Conservation (phyloP, 345 rosid genomes). For the Rhodomyrtus tomentosa region DNA sequence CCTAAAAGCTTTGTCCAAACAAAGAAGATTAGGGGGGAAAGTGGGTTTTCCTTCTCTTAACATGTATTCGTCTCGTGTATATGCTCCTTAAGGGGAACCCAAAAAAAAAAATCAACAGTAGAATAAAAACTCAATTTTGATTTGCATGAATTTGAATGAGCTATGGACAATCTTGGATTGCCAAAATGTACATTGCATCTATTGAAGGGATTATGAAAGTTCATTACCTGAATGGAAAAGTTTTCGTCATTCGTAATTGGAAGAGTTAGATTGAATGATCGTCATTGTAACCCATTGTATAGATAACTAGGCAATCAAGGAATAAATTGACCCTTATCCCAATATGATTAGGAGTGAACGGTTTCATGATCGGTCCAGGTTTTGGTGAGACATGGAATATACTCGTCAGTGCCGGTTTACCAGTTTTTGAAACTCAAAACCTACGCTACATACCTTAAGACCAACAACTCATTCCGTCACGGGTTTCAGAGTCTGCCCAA, state of each 20-base stretch:
- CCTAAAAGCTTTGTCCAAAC: background rate
- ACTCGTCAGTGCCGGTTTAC: too few species aligned
- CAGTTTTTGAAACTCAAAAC: too few species aligned
- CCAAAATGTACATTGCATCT: background rate
- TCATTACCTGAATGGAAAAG: background rate
- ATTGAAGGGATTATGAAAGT: background rate
- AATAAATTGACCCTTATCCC: background rate
- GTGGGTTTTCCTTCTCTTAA: background rate
- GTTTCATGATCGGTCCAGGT: too few species aligned
- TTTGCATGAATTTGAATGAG: background rate
- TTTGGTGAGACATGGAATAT: too few species aligned
- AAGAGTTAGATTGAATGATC: background rate
- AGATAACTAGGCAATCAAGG: background rate
- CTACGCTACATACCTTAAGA: too few species aligned
- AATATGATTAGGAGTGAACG: too few species aligned
- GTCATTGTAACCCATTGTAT: background rate
- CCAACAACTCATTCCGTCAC: too few species aligned
- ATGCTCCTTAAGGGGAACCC: background rate
- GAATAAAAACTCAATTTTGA: background rate
- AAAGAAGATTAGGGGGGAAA: background rate
- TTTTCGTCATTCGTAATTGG: background rate
- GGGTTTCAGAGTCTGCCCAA: too few species aligned
- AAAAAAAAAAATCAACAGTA: background rate
- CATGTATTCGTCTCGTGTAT: background rate
- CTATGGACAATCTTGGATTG: background rate